Evolutionary conservation across 2,329 filamentous ascomycete genomes (phyloP), one percentile per base, ranked within the genome.

Genomic region (Tetracladium maxilliforme): DNA sequence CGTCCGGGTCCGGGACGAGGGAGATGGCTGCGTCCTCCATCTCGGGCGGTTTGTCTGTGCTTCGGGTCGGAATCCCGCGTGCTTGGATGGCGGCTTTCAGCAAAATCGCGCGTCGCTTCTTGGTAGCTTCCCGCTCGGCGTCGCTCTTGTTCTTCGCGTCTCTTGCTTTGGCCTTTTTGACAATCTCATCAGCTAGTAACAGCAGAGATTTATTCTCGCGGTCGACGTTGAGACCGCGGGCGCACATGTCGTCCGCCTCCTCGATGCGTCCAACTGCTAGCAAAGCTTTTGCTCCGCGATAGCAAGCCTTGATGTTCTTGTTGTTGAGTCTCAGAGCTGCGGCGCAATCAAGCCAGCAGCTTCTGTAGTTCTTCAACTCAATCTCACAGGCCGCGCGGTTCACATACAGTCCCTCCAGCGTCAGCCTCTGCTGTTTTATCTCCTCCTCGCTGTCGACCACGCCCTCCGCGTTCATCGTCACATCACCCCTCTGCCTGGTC

Each of bases 361-460:
- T 76, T 34, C 87, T 75, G 54, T 86, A 90, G 56, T 98, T 98
- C 46, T 71, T 69, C 36, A 94, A 63, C 49, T 84, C 77, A 32
- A 98, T 61, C 48, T 95, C 80, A 52, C 83, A 92, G 15, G 92
- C 71, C 1, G 87, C 86, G 32, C 90, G 73, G 52, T 98, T 98
- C 33, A 78, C 70, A 48, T 86, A 74, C 32, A 83, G 75, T 3
- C 72, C 65, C 52, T 92, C 84, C 29, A 86, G 67, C 24, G 79
- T 58, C 28, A 60, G 53, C 22, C 56, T 61, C 50, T 87, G 69
- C 38, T 68, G 33, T 27, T 43, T 39, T 4, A 41, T 31, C 23
- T 44, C 41, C 26, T 61, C 54, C 7, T 41, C 33, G 37, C 70
- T 62, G 30, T 65, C 51, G 21, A n/a, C 13, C 10, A 14, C 6